Evolutionary conservation across 2,329 filamentous ascomycete genomes (phyloP), one percentile per base, ranked within the genome.

Genomic region (Parascedosporium putredinis): DNA sequence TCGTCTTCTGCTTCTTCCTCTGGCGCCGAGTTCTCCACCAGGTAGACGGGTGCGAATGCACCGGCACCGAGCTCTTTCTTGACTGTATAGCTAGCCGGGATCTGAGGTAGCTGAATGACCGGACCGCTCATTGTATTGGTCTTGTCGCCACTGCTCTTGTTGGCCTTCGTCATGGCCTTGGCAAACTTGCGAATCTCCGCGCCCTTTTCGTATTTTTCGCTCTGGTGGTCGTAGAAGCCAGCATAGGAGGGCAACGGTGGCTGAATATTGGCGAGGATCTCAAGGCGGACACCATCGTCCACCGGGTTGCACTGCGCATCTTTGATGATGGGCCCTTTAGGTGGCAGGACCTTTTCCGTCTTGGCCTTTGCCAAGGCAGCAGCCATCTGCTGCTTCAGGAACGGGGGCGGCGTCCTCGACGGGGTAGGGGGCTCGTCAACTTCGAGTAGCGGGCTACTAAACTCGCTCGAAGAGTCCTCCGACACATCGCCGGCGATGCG

Each of bases 31-130:
- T 84, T 84, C 60, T 95, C 88, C 6, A 90, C 84, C 0, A 98
- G 78, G 62, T 96, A 98, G 2, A 98, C 93, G 0, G 93, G 91
- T 1, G 91, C 93, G 66, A 94, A 98, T 1, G 93, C 93, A 7
- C 93, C 93, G 24, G 89, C 87, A 1, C 93, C 93, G 10, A 98
- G 79, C 63, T 97, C 89, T 46, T 84, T 81, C 60, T 85, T 88
- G 51, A 97, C 67, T 1, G 79, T 84, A 64, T 96, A 98, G 38
- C 75, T 77, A 34, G 81, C 73, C 20, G 76, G 68, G 2, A 78
- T 74, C 34, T 79, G 79, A 0, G 79, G 73, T 53, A 96, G 86
- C 38, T 79, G 71, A 20, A 97, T 73, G 3, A 77, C 81, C 0
- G 81, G 75, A 40, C 78, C 69, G 1, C 75, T 67, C 2, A 81